Conservation (phyloP, 169 alveolate species). For the Amoebophrya sp. region DNA sequence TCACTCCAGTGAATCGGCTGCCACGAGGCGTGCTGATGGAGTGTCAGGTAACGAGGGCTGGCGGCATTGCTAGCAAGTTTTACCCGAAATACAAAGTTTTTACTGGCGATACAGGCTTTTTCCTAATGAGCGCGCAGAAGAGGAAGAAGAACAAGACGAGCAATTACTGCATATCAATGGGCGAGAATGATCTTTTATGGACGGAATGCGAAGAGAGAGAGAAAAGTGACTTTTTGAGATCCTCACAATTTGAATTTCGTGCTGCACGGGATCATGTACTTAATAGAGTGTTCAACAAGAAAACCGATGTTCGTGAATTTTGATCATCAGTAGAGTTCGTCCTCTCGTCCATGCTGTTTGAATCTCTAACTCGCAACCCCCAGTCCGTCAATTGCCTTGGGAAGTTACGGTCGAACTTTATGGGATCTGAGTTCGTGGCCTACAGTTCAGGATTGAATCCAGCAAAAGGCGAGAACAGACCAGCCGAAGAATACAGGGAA, state of each 20-base stretch:
- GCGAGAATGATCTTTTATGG: not conserved
- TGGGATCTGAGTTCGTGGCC: slow-evolving; percentile 59
- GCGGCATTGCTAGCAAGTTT: not conserved
- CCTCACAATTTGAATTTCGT: no score
- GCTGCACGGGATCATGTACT: no score
- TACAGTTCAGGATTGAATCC: not conserved
- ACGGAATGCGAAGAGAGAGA: no score
- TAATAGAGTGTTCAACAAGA: no score
- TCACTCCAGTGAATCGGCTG: not conserved
- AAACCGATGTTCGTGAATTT: no score
- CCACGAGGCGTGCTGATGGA: not conserved
- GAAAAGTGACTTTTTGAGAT: no score
- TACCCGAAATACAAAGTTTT: not conserved
- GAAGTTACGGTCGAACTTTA: slow-evolving; percentile 61
- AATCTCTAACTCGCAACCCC: no score
- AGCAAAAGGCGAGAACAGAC: not conserved
- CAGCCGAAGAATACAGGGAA: not conserved
- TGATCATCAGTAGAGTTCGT: no score
- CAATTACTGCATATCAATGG: not conserved
- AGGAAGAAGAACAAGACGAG: not conserved
- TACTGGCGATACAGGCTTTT: not conserved
- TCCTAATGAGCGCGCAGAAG: not conserved
- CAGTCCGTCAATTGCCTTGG: slow-evolving; percentile 49
- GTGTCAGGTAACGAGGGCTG: not conserved
- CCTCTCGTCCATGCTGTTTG: no score